phyloP scores from a whole-genome alignment of 257 asterid genomes.

The Solanum chilense region DNA sequence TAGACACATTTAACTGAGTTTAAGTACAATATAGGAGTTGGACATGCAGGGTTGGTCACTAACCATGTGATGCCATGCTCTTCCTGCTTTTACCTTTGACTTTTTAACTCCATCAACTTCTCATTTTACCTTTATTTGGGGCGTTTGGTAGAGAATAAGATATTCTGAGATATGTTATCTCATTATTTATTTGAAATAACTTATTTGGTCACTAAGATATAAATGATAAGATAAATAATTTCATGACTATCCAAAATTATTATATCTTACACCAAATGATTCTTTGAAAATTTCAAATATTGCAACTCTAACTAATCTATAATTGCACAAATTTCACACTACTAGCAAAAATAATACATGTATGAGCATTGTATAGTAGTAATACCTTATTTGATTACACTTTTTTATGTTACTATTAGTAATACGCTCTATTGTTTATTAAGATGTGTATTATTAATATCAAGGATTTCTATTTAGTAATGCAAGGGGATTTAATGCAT shows the following conservation, averaged over 20 bases:
- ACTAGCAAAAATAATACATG: neutral
- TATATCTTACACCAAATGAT: neutral
- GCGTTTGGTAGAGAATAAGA: neutral
- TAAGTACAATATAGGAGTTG: neutral
- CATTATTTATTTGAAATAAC: neutral
- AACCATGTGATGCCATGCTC: slow-evolving; percentile 15
- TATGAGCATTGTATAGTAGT: neutral
- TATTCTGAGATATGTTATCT: too few species aligned
- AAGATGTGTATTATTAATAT: neutral
- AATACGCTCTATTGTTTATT: neutral
- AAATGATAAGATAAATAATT: neutral
- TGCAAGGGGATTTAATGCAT: too few species aligned
- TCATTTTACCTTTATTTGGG: neutral
- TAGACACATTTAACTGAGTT: neutral
- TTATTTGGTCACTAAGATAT: neutral
- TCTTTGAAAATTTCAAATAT: neutral
- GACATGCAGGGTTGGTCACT: neutral
- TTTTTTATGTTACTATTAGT: neutral
- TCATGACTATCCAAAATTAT: neutral
- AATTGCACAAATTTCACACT: neutral
- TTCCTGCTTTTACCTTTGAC: neutral
- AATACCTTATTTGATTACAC: too few species aligned
- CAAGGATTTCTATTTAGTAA: too few species aligned
- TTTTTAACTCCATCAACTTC: neutral
- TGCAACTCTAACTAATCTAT: neutral